phyloP scores from a whole-genome alignment of 768 basidiomycete genomes.

The Artomyces pyxidatus region DNA sequence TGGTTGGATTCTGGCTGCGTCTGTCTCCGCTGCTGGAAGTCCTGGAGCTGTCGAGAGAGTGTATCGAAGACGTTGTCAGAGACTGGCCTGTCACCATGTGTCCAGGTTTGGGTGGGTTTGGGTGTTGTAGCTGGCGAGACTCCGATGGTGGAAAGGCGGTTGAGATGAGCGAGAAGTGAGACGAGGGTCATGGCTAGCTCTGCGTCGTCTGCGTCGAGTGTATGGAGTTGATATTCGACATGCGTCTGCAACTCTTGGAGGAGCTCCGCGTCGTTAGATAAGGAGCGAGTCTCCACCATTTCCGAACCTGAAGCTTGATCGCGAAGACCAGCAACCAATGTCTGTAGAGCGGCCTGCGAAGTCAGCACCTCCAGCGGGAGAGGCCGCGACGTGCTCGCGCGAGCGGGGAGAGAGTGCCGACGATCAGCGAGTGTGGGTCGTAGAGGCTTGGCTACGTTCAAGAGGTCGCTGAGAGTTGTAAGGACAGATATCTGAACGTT shows the following conservation, averaged over 20 bases:
- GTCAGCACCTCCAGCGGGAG: conserved; percentile 20
- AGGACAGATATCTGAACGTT: conserved; percentile 69
- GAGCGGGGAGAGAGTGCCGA: conserved; percentile 47
- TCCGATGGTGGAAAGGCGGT: conserved; percentile 41
- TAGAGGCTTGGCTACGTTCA: conserved; percentile 45
- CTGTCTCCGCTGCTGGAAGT: conserved; percentile 11
- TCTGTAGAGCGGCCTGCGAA: conserved; percentile 44
- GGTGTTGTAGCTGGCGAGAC: conserved; percentile 11
- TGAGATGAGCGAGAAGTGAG: conserved; percentile 59
- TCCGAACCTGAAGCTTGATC: conserved; percentile 33
- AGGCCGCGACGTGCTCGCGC: conserved; percentile 20
- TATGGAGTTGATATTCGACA: conserved; percentile 39
- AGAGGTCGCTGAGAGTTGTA: conserved; percentile 63
- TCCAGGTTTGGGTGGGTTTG: conserved; percentile 16
- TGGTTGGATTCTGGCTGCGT: conserved; percentile 5
- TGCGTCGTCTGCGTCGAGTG: conserved; percentile 43
- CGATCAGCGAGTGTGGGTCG: conserved; percentile 51
- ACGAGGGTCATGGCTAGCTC: conserved; percentile 61
- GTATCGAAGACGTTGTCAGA: conserved; percentile 22
- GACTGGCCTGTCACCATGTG: conserved; percentile 6
- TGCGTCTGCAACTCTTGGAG: conserved; percentile 51
- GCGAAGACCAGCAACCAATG: conserved; percentile 55
- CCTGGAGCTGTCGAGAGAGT: conserved; percentile 12
- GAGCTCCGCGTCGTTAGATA: conserved; percentile 40
- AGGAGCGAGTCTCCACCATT: conserved; percentile 39